phyloP scores from a whole-genome alignment of 2,329 filamentous ascomycete genomes.

The Cercospora zeina region DNA sequence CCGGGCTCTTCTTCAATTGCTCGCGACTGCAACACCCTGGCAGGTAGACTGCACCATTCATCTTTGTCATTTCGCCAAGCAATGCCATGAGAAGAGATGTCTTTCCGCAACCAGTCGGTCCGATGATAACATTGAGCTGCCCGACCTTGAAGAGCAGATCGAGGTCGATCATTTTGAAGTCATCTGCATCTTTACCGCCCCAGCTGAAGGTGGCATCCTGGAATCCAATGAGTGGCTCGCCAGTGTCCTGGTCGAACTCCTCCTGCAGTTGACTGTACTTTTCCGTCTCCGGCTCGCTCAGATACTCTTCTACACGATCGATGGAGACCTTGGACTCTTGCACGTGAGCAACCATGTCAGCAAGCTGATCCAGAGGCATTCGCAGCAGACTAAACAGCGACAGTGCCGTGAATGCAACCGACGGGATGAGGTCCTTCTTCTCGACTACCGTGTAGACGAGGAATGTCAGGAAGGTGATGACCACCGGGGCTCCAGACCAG shows the following conservation, averaged over 20 bases:
- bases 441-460: constrained; percentile 88
- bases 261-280: constrained; percentile 84
- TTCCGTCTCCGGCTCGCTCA: constrained; percentile 90
- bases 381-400: constrained; percentile 93
- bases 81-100: constrained; percentile 94
- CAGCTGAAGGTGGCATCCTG: constrained; percentile 83
- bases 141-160: constrained; percentile 80
- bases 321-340: constrained; percentile 97
- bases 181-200: constrained; percentile 61
- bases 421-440: constrained; percentile 83
- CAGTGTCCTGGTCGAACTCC: constrained; percentile 67
- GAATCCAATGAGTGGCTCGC: constrained; percentile 78
- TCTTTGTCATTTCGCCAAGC: constrained; percentile 89
- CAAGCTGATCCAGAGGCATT: constrained; percentile 90
- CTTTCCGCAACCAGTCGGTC: constrained; percentile 92
- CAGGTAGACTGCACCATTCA: constrained; percentile 77
- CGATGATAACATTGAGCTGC: constrained; percentile 87
- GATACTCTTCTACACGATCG: constrained; percentile 91
- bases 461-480: constrained; percentile 97
- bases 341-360: constrained; percentile 98
- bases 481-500: constrained; percentile 92
- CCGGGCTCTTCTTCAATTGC: constrained; percentile 76
- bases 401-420: constrained; percentile 91
- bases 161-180: constrained; percentile 75
- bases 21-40: constrained; percentile 84